Percentiles rank a stretch among this genome's conserved stretches.
Evolutionary conservation across 1,139 yeast genomes (phyloP).

Genomic region (Trichomonascaceae sp.): DNA sequence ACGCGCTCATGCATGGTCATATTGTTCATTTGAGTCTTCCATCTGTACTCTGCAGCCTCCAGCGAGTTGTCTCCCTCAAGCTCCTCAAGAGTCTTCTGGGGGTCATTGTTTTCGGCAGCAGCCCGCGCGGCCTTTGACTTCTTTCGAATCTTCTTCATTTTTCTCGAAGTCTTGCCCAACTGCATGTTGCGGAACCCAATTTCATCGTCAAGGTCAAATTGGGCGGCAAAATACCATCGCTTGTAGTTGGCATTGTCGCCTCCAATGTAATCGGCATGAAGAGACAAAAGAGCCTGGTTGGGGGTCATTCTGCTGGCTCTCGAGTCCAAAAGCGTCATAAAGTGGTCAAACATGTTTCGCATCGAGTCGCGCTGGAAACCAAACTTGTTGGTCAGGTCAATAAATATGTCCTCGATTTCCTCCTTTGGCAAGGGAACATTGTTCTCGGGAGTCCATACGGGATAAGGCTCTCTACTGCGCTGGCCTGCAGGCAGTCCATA

Average conservation of each 20-base stretch:
- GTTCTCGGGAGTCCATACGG: constrained; percentile 91
- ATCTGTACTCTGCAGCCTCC: constrained; percentile 72
- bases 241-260: constrained; percentile 85
- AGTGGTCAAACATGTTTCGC: constrained; percentile 94
- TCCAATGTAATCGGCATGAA: constrained; percentile 96
- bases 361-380: constrained; percentile 97
- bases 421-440: constrained; percentile 76
- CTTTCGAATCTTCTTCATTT: constrained; percentile 42
- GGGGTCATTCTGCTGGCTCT: constrained; percentile 96
- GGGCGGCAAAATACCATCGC: constrained; percentile 95
- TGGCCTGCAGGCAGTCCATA: constrained; percentile 42
- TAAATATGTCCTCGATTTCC: constrained; percentile 84
- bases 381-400: constrained; percentile 78
- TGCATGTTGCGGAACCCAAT: constrained; percentile 70
- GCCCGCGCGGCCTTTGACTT: constrained; percentile 43
- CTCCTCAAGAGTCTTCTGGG: constrained; percentile 55
- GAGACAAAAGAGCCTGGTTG: constrained; percentile 77
- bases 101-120: constrained; percentile 32
- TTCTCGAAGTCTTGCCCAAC: constrained; percentile 53
- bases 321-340: constrained; percentile 88
- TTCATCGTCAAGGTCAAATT: constrained; percentile 71
- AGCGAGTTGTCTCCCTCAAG: constrained; percentile 76
- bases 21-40: constrained; percentile 68
- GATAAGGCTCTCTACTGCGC: constrained; percentile 63
- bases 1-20: constrained; percentile 68